phyloP scores from a whole-genome alignment of 2,329 filamentous ascomycete genomes.

The Dactylellina haptotyla region DNA sequence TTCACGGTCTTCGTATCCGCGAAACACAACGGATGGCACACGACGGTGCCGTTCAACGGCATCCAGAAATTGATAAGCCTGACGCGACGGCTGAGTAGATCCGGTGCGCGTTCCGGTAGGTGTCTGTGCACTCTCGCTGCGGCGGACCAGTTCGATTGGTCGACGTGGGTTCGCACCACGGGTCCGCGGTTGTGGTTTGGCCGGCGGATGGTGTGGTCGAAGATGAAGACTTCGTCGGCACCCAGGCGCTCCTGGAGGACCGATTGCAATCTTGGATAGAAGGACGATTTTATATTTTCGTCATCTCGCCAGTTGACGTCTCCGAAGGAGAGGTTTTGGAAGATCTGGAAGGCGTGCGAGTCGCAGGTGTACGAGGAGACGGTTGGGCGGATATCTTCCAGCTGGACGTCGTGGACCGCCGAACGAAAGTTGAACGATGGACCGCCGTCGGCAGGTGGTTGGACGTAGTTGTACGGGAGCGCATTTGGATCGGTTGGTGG shows the following conservation, averaged over 20 bases:
- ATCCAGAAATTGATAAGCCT: slow-evolving; percentile 78
- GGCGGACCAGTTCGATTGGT: slow-evolving; percentile 74
- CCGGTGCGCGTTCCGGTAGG: slow-evolving; percentile 66
- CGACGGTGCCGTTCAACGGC: slow-evolving; percentile 72
- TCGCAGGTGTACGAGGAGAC: not conserved
- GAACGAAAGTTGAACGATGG: slow-evolving; percentile 5
- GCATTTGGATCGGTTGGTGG: not conserved
- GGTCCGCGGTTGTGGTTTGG: slow-evolving; percentile 68
- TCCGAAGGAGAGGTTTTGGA: slow-evolving; percentile 62
- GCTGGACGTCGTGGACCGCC: not conserved
- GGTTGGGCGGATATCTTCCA: not conserved
- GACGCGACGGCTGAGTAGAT: slow-evolving; percentile 69
- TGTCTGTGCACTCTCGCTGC: slow-evolving; percentile 72
- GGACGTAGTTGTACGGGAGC: not conserved
- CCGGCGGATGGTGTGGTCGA: slow-evolving; percentile 76
- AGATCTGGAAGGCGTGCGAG: slow-evolving; percentile 4
- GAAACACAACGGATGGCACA: slow-evolving; percentile 74
- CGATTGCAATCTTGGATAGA: slow-evolving; percentile 84
- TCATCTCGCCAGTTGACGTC: slow-evolving; percentile 73
- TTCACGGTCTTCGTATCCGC: slow-evolving; percentile 72
- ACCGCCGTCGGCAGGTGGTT: not conserved
- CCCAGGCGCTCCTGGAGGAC: slow-evolving; percentile 74
- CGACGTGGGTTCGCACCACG: slow-evolving; percentile 76
- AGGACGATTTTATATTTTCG: slow-evolving; percentile 73
- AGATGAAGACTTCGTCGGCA: slow-evolving; percentile 72